Conservation (phyloP, 2,329 filamentous ascomycete species). For the Pseudocercospora cruenta region DNA sequence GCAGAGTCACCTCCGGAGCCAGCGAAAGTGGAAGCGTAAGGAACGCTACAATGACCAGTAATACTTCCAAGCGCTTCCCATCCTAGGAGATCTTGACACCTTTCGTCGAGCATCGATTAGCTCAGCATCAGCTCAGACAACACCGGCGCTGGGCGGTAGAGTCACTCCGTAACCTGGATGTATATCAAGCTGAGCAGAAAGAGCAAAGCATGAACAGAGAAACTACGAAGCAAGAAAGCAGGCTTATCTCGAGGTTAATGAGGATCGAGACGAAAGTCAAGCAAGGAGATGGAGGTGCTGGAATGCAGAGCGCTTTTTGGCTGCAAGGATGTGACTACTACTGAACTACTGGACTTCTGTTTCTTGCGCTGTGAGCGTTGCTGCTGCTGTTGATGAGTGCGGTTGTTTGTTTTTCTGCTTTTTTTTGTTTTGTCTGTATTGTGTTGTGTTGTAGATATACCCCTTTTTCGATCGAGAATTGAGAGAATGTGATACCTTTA, state of each 20-base stretch:
- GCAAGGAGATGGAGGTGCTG: neutral
- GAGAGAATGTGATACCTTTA: neutral
- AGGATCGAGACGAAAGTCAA: constrained; percentile 1
- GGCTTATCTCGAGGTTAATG: constrained; percentile 3
- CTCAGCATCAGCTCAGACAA: neutral
- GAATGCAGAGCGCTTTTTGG: neutral
- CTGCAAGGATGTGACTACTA: neutral
- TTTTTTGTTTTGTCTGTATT: neutral
- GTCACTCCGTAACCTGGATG: neutral
- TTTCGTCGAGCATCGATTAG: neutral
- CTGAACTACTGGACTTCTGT: neutral
- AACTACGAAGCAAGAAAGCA: neutral
- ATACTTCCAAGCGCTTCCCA: neutral
- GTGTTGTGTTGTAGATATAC: constrained; percentile 1
- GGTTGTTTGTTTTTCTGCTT: neutral
- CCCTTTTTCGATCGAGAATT: neutral
- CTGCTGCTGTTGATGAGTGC: neutral
- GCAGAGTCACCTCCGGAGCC: neutral
- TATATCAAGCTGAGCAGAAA: neutral
- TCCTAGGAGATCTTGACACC: neutral
- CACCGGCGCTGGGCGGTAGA: neutral
- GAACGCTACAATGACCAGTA: neutral
- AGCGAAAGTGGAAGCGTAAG: neutral
- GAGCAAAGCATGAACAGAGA: neutral
- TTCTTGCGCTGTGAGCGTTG: neutral